Conservation (phyloP, 2,329 filamentous ascomycete species). For the Colletotrichum sp. region DNA sequence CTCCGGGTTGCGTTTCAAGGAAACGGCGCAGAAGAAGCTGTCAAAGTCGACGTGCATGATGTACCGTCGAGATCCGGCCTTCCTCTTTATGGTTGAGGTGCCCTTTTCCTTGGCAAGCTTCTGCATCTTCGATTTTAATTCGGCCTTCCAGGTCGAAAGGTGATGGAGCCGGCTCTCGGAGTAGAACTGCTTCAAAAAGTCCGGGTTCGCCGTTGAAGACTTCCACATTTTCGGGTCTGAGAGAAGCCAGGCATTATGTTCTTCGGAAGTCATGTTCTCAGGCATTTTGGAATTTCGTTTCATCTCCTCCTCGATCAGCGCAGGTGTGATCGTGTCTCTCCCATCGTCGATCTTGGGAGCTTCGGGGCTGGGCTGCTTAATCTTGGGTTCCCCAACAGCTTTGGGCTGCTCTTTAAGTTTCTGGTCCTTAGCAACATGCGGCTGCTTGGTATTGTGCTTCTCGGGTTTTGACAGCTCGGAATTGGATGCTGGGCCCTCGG, state of each 20-base stretch:
- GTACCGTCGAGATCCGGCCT: constrained; percentile 74
- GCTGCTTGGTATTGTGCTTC: background rate
- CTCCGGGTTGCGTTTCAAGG: constrained; percentile 77
- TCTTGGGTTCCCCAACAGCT: background rate
- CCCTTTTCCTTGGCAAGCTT: constrained; percentile 75
- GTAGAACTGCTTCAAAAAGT: constrained; percentile 94
- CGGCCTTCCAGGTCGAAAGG: constrained; percentile 94
- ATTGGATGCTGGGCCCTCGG: background rate
- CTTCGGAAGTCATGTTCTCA: constrained; percentile 84
- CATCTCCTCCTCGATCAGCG: background rate
- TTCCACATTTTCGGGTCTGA: constrained; percentile 86
- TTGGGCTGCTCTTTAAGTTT: background rate
- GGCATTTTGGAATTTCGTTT: constrained; percentile 25
- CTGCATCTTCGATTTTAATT: constrained; percentile 89
- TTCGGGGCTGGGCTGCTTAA: background rate
- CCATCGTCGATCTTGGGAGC: background rate
- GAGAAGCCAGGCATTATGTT: constrained; percentile 87
- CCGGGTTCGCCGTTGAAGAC: constrained; percentile 89
- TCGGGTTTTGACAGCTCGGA: background rate
- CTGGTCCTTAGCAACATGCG: background rate
- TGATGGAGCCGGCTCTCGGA: constrained; percentile 95
- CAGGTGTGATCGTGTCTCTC: background rate
- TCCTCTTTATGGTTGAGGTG: constrained; percentile 49
- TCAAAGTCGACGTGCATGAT: constrained; percentile 98
- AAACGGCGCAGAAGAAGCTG: constrained; percentile 97